Percentiles rank a stretch among this genome's conserved stretches.
Evolutionary conservation across 345 rosid genomes (phyloP).

Genomic region (Stellera chamaejasme): DNA sequence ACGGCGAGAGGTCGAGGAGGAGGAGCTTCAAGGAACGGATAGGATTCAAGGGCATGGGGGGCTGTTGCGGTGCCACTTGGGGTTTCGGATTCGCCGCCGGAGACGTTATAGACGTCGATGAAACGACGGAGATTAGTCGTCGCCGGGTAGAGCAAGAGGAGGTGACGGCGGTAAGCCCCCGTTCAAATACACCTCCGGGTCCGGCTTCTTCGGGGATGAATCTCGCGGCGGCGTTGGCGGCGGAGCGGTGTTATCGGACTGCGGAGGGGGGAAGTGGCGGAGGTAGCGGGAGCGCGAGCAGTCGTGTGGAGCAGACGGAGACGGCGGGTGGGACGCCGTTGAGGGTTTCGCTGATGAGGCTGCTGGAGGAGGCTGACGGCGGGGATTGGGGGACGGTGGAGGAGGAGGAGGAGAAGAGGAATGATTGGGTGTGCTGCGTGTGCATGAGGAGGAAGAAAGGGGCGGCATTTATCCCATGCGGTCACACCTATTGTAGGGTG

Average conservation of each 20-base stretch:
- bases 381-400: conserved; percentile 15
- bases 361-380: conserved; percentile 54
- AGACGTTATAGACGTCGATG: conserved; percentile 35
- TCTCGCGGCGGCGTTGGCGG: conserved; percentile 85
- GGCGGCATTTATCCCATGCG: conserved; percentile 81
- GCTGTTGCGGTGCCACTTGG: conserved; percentile 70
- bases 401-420: conserved; percentile 16
- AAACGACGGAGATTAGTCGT: not conserved
- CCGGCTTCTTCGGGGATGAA: conserved; percentile 47
- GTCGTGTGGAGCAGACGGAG: not conserved
- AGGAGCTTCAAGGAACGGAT: conserved; percentile 54
- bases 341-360: conserved; percentile 72
- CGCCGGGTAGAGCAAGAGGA: too few relatives aligned
- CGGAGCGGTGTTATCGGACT: conserved; percentile 53
- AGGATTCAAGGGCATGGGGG: conserved; percentile 49
- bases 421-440: conserved; percentile 69
- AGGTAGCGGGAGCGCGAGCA: conserved; percentile 4
- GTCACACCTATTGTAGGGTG: conserved; percentile 72
- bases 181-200: not conserved
- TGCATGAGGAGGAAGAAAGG: conserved; percentile 66
- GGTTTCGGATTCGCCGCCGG: conserved; percentile 34
- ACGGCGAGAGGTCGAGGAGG: conserved; percentile 29
- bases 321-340: conserved; percentile 36
- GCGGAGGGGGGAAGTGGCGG: conserved; percentile 21
- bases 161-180: too few relatives aligned